Percentiles rank a stretch among this genome's conserved stretches.
phyloP scores from a whole-genome alignment of 2,329 filamentous ascomycete species.

The Fusarium sp. region DNA sequence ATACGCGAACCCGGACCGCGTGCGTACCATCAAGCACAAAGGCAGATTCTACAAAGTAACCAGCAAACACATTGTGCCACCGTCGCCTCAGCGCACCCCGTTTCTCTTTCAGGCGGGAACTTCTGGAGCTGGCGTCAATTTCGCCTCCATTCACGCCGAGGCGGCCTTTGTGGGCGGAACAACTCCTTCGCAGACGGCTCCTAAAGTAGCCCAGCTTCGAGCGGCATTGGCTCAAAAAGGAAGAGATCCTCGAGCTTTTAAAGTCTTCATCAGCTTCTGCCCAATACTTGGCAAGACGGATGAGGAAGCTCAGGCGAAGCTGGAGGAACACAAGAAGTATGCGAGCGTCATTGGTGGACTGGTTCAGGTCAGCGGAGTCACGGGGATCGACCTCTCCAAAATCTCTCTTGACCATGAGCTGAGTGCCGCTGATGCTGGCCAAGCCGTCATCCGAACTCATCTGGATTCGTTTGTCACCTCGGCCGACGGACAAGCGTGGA shows the following conservation, averaged over 20 bases:
- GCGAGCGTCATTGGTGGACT: background rate
- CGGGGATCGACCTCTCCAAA: background rate
- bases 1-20: constrained; percentile 53
- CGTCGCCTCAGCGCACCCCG: constrained; percentile 12
- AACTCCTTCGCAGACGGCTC: background rate
- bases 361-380: background rate
- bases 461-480: background rate
- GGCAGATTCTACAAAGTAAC: constrained; percentile 61
- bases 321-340: background rate
- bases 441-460: background rate
- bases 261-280: background rate
- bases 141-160: constrained; percentile 20
- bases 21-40: constrained; percentile 69
- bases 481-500: background rate
- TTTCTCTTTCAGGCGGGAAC: constrained; percentile 13
- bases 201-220: background rate
- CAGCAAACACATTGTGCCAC: background rate
- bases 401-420: background rate
- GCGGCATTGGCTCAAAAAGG: background rate
- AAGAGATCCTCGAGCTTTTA: background rate
- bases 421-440: background rate
- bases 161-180: constrained; percentile 5
- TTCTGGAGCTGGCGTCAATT: constrained; percentile 17
- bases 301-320: constrained; percentile 11
- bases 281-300: background rate